phyloP scores from a whole-genome alignment of 228 moss, liverwort and hornwort genomes.

The Sphagnum magellanicum region DNA sequence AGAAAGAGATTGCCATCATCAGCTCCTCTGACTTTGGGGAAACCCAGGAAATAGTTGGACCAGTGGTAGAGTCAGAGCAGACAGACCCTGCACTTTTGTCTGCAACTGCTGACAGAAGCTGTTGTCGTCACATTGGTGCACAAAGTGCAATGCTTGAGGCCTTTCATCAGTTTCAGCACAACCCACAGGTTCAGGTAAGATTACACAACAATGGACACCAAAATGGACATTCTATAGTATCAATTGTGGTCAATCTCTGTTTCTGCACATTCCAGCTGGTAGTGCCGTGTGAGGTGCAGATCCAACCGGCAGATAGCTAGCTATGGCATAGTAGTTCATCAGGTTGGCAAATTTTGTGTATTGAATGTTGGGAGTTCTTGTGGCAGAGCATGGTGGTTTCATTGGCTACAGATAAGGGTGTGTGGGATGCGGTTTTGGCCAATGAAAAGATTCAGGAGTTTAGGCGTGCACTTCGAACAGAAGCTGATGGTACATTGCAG shows the following conservation, averaged over 20 bases:
- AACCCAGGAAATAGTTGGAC: conserved; percentile 9
- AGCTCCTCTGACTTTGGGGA: no score
- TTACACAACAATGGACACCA: no score
- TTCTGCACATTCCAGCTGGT: no score
- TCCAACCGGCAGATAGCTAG: no score
- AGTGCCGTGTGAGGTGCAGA: no score
- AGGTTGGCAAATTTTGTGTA: no score
- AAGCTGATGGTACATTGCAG: conserved; percentile 33
- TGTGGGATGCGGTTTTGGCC: conserved; percentile 85
- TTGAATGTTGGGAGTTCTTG: neutral
- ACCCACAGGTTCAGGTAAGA: conserved; percentile 55
- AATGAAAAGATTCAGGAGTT: conserved; percentile 94
- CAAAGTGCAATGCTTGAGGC: conserved; percentile 49
- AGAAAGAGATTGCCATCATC: conserved; percentile 8
- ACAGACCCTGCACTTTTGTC: conserved; percentile 32
- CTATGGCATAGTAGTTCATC: no score
- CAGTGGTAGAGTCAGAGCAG: conserved; percentile 25
- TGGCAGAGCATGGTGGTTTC: conserved; percentile 38
- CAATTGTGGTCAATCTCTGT: no score
- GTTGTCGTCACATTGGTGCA: conserved; percentile 9
- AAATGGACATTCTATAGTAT: no score
- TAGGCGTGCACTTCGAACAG: conserved; percentile 55
- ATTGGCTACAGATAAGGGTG: conserved; percentile 73
- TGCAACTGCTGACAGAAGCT: conserved; percentile 11
- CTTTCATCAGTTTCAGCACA: conserved; percentile 63